Evolutionary conservation across 176 grass and related monocot species (phyloP), one percentile per base, ranked within the genome.

Genomic region (Zizania latifolia): DNA sequence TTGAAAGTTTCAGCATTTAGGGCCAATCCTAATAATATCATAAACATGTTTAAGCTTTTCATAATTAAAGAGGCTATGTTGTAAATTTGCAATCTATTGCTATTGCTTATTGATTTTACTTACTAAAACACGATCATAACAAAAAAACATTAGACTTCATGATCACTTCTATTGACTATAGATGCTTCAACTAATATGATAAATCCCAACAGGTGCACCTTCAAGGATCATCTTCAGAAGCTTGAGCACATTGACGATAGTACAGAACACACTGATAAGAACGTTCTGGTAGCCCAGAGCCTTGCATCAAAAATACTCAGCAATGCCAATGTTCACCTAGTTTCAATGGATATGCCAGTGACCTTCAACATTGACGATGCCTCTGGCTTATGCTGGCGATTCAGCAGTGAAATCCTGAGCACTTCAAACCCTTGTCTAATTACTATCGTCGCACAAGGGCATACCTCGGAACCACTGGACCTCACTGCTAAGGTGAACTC

Each of bases 331-430:
- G 54, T 98, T 23, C 78, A 88, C 71, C 86, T 98, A 26, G 86
- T 98, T 45, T 92, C 84, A 16, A 89, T 91, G 83, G 94, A 98
- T 39, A 98, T 98, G 89, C 88, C 88, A 12, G 72, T 98, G 28
- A 92, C 88, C 59, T 87, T 89, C 28, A 86, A 69, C 72, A 70
- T 85, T 4, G 84, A 98, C n/a, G 94, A 98, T 3, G 74, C 78
- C 66, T 87, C 89, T 2, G 88, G 86, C 41, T 70, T 98, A 65
- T 98, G 94, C 74, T 80, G 90, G 78, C 83, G 91, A 70, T 98
- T 98, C 33, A 80, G 81, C 77, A 83, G 89, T 61, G 84, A 92
- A 51, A 64, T 88, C 15, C 55, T 82, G 35, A 88, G 71, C 76
- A 89, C 67, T 57, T 85, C 81, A 15, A 90, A 90, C 24, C 75